Percentiles rank a stretch among this genome's conserved stretches.
phyloP scores from a whole-genome alignment of 805 yeast species.

The Metschnikowia baotianmanensis region DNA sequence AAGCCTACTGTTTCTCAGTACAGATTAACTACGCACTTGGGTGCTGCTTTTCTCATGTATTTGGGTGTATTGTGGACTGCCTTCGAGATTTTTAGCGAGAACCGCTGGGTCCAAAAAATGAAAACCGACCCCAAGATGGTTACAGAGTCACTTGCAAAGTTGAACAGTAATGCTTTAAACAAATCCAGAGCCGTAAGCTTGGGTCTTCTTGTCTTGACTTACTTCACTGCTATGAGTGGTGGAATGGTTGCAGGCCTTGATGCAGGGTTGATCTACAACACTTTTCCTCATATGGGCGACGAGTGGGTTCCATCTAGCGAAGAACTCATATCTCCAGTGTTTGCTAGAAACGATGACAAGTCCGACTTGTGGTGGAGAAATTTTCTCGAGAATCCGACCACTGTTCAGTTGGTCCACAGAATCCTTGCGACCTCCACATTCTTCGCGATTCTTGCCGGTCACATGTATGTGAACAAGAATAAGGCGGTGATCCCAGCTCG shows the following conservation, averaged over 20 bases:
- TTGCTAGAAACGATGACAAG: conserved; percentile 61
- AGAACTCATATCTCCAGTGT: conserved; percentile 77
- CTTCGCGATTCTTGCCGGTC: conserved; percentile 64
- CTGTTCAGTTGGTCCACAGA: conserved; percentile 92
- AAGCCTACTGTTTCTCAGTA: conserved; percentile 98
- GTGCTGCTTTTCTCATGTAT: conserved; percentile 86
- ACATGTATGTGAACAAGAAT: conserved; percentile 59
- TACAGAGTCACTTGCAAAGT: conserved; percentile 49
- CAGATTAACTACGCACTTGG: conserved; percentile 88
- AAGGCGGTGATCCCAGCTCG: conserved; percentile 55
- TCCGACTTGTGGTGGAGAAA: conserved; percentile 90
- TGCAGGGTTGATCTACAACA: conserved; percentile 94
- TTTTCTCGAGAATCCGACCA: conserved; percentile 89
- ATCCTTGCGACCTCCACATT: conserved; percentile 81
- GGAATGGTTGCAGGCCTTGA: conserved; percentile 98
- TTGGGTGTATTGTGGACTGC: conserved; percentile 91
- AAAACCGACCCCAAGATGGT: conserved; percentile 54
- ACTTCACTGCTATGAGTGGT: conserved; percentile 93
- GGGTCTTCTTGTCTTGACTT: conserved; percentile 66
- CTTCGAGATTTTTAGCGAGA: conserved; percentile 73
- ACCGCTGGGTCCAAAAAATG: conserved; percentile 52
- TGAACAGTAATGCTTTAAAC: conserved; percentile 59
- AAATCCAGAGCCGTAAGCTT: conserved; percentile 54
- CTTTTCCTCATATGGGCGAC: conserved; percentile 97
- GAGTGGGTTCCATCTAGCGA: conserved; percentile 66